Evolutionary conservation across 164 flowering plant genomes (phyloP), one percentile per base, ranked within the genome.

Genomic region (Kalanchoe fedtschenkoi): DNA sequence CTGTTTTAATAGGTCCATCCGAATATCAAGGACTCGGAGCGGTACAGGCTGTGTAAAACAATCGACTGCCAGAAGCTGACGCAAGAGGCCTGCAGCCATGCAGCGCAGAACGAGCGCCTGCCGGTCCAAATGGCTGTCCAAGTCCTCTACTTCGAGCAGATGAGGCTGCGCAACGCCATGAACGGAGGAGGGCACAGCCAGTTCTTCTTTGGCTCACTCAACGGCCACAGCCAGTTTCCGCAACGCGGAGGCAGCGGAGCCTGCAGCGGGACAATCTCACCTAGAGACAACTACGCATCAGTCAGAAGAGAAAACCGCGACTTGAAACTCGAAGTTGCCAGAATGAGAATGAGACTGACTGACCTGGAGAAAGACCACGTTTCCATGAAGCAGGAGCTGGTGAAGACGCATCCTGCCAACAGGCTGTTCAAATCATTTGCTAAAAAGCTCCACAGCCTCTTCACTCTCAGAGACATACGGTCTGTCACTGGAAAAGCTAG

Each of bases 21-120:
- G 43, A 85, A 83, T 57, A 77, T 90, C 22, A 90, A 90, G 76
- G 95, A 90, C 19, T 74, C 89, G 0, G 99, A 90, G 38, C 75
- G 93, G 5, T 87, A 88, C 78, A 69, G 88, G 3, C 85, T 93
- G 2, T 90, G 99, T 84, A 90, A 88, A 62, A 81, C 95, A 59
- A 84, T 90, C 2, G 95, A 90, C 67, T 80, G 91, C 51, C 96
- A 90, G 61, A 93, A 93, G 67, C 82, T 93, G 14, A 82, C 97
- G 16, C 99, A 88, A 70, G 99, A 93, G 74, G 97, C 96, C 6
- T 93, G 99, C 78, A 90, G 92, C 71, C 99, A 93, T 60, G 99
- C 99, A 33, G 96, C 97, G 43, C 99, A 93, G 58, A 93, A 93
- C 53, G 99, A 93, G 65, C 72, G 97, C 44, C 61, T 93, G 10